These are phyloP conservation scores for Arabis alpina DNA, from an alignment of 345 rosid species.

Conservation along the genomic window DNA sequence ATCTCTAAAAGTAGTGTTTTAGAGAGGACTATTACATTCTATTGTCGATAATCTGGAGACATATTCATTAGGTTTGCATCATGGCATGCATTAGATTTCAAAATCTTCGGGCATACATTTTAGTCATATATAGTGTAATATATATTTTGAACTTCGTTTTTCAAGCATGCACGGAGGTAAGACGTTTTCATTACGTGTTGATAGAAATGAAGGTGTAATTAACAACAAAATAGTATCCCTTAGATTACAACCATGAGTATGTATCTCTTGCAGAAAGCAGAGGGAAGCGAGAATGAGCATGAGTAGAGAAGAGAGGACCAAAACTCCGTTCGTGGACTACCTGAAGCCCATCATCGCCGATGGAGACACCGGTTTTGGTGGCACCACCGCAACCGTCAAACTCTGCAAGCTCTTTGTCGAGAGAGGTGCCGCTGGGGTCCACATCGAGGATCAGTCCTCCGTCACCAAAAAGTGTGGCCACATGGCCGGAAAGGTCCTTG, in stretches of 20 bases:
- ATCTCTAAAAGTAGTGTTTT: background rate
- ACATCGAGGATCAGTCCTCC: constrained; percentile 94
- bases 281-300: constrained; percentile 91
- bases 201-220: background rate
- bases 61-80: constrained; percentile 17
- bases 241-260: constrained; percentile 15
- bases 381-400: constrained; percentile 92
- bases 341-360: constrained; percentile 96
- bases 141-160: background rate
- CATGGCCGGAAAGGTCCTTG: constrained; percentile 97
- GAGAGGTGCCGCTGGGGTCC: constrained; percentile 95
- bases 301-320: constrained; percentile 79
- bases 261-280: constrained; percentile 58
- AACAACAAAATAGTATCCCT: background rate
- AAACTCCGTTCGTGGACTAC: constrained; percentile 86
- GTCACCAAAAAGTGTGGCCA: constrained; percentile 96
- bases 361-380: constrained; percentile 96
- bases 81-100: constrained; percentile 10
- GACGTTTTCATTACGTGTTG: background rate
- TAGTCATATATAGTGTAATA: too few species aligned
- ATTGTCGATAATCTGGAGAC: background rate
- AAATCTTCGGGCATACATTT: too few species aligned
- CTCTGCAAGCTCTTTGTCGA: constrained; percentile 95
- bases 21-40: background rate
- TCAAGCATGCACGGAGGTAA: background rate